phyloP scores from a whole-genome alignment of 2,329 filamentous ascomycete species.

The Epichloe uncinata region DNA sequence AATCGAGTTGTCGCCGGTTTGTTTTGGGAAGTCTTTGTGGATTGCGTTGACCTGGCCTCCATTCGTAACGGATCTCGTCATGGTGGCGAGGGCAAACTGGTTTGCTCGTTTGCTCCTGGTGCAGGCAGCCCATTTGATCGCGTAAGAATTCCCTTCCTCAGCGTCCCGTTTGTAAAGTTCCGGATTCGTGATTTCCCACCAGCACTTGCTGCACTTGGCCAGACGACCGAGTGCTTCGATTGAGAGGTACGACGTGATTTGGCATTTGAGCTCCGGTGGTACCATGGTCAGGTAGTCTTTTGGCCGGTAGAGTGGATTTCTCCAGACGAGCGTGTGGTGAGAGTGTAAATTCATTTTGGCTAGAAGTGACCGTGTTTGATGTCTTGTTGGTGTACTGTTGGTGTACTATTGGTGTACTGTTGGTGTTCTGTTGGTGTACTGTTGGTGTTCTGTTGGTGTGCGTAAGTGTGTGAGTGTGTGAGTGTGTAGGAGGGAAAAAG shows the following conservation, averaged over 20 bases:
- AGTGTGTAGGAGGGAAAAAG: background rate
- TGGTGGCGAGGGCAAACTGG: background rate
- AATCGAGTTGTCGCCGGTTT: too few species aligned
- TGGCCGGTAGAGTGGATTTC: background rate
- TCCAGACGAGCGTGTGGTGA: background rate
- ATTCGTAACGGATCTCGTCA: background rate
- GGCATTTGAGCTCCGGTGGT: background rate
- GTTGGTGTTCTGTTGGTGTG: too few species aligned
- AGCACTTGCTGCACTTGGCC: background rate
- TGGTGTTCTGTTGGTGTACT: too few species aligned
- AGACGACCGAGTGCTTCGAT: background rate
- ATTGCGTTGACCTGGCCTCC: constrained; percentile 2
- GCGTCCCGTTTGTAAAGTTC: constrained; percentile 1
- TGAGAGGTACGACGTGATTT: background rate
- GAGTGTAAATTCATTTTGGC: constrained; percentile 26
- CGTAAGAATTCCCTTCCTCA: background rate
- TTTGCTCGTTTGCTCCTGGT: background rate
- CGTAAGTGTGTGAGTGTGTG: too few species aligned
- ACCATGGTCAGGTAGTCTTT: background rate
- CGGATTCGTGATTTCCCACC: background rate
- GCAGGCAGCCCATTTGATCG: constrained; percentile 2
- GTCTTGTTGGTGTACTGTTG: too few species aligned
- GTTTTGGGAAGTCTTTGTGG: background rate
- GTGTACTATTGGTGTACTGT: too few species aligned
- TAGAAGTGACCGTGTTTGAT: background rate